Evolutionary conservation across 75 land plant species (phyloP), one percentile per base, ranked within the genome.

Genomic region (Sequoiadendron giganteum): DNA sequence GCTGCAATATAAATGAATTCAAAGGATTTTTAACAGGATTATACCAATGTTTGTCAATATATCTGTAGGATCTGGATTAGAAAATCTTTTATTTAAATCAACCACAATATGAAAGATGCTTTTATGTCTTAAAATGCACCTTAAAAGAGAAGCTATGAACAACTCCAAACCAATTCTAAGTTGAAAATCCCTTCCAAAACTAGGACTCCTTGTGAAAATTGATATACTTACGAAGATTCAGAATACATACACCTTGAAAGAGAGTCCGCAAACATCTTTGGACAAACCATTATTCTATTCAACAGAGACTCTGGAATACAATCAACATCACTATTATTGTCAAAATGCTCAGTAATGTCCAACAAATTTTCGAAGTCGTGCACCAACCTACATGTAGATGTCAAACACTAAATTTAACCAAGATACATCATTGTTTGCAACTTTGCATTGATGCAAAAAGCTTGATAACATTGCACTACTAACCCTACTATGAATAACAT

Each of bases 181-280:
- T 73, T 30, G 36, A 73, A 73, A 30, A 73, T 73, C 10, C 14
- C 15, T 73, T 73, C 32, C 11, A 73, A 32, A 73, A 80, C 28
- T 43, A 80, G 2, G 49, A 25, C 48, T 80, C 43, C n/a, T 16
- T 81, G 18, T 42, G 45, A 25, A 81, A 79, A 42, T 81, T 40
- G 52, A 49, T 49, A 49, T 49, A 25, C 3, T 42, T 81, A 25
- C 8, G 3, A 81, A 81, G 83, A 81, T 81, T 21, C 10, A 25
- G 45, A 81, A 38, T 81, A 73, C 83, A 25, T 81, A 81, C 83
- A 45, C 84, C 84, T 81, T 81, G 84, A 81, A 42, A 81, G 84
- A 81, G 84, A 81, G 3, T 10, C 13, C 11, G n/a, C 10, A 28
- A 81, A 81, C 47, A 81, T 81, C 2, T 81, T 45, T 81, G 84